Base-by-base conservation (phyloP, 169 alveolate species). In the Babesia sp. region DNA sequence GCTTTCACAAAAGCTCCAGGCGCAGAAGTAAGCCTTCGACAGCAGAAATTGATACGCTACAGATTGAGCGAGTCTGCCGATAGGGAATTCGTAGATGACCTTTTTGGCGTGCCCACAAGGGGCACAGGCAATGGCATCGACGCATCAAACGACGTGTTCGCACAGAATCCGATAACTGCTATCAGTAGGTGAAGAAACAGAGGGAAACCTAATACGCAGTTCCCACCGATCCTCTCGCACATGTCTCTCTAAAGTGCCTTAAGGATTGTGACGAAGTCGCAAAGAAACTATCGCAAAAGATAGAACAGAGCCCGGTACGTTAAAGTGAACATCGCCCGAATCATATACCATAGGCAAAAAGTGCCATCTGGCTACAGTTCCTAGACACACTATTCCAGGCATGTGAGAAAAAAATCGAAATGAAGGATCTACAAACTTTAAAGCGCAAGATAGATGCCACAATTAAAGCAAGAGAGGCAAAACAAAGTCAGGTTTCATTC, bases 351-450 rank as follows among this genome's bases (percentile, higher is more conserved):
- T 56, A 75, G 85, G 85, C 88, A 29, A 80, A 80, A 37, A 71
- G 88, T 29, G 84, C 79, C 14, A 76, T 80, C 3, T 80, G 88
- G 88, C 60, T 80, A 44, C 88, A 80, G 71, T 80, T 80, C 51
- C 42, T 80, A 54, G 88, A 80, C 51, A 71, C 66, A 51, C 78
- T 80, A 24, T 61, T 80, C 51, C 88, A 80, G 24, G 33, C 84
- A 12, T 80, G 88, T 57, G 84, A 80, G 71, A 71, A 69, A 71
- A 80, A 80, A 42, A 28, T 80, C 59, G 88, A 80, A 3, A 6
- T 71, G 18, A 80, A 71, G 84, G 88, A 80, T 41, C 50, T 80
- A 24, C 83, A 71, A 46, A 80, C 88, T 18, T 37, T 56, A n/a
- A 80, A 80, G 70, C 48, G 79, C 50, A 80, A 80, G 64, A 51